A percentile compares a stretch with the other conserved stretches of the same genome.
phyloP scores from a whole-genome alignment of 2,329 filamentous ascomycete species.

The Rutstroemia sp. region DNA sequence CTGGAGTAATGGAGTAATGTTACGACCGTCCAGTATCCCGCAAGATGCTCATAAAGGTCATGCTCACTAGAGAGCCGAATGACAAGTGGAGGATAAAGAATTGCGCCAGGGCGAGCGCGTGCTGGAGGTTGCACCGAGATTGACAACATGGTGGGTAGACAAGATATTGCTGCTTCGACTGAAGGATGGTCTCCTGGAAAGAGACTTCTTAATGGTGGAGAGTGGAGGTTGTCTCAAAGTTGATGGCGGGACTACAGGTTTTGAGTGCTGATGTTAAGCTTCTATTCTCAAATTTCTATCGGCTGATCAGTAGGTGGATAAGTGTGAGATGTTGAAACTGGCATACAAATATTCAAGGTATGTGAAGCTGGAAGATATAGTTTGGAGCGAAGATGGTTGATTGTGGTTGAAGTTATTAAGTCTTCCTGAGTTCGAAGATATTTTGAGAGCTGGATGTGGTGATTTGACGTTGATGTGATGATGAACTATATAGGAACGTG shows the following conservation, averaged over 20 bases:
- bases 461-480: background rate
- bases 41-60: constrained; percentile 23
- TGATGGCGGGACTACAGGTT: background rate
- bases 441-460: background rate
- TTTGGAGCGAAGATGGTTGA: background rate
- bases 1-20: constrained; percentile 23
- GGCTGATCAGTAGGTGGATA: no score
- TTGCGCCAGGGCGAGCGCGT: constrained; percentile 17
- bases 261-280: background rate
- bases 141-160: constrained; percentile 3
- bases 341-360: no score
- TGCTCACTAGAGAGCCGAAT: constrained; percentile 21
- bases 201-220: background rate
- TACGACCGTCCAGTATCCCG: constrained; percentile 23
- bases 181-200: background rate
- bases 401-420: background rate
- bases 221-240: background rate
- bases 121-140: constrained; percentile 26
- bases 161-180: background rate
- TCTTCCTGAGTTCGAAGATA: background rate
- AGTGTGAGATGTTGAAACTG: no score
- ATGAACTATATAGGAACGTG: background rate
- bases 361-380: background rate
- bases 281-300: no score
- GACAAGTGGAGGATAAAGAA: constrained; percentile 24